Conservation (phyloP, 2,329 filamentous ascomycete species). For the Acephala macrosclerotiorum region DNA sequence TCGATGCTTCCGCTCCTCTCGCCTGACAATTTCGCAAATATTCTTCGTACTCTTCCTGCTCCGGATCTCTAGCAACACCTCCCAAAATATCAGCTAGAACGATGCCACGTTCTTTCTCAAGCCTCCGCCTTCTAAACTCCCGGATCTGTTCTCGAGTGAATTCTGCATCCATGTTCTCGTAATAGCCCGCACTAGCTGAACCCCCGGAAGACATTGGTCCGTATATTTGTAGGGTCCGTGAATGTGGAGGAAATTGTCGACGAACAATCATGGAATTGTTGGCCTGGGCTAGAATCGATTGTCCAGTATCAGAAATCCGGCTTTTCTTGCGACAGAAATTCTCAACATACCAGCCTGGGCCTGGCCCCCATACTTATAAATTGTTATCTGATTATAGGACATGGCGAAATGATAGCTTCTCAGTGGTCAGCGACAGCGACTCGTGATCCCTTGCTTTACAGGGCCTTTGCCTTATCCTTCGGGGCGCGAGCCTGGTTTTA, state of each 20-base stretch:
- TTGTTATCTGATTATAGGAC: slow-evolving; percentile 8
- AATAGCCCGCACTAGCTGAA: background rate
- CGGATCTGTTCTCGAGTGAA: background rate
- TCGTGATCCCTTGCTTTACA: background rate
- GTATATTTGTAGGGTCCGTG: background rate
- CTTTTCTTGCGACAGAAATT: background rate
- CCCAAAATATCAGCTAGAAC: background rate
- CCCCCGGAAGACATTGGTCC: background rate
- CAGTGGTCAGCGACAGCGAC: slow-evolving; percentile 10
- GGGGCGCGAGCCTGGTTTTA: slow-evolving; percentile 3
- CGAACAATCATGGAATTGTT: background rate
- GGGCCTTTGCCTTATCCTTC: background rate
- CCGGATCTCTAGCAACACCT: background rate
- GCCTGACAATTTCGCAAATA: background rate
- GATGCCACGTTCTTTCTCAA: background rate
- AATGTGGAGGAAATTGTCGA: slow-evolving; percentile 3
- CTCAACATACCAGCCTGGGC: slow-evolving; percentile 5
- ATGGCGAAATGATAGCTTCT: background rate
- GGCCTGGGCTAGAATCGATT: background rate
- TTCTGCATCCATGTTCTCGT: background rate
- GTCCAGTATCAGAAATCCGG: background rate
- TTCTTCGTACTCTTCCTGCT: slow-evolving; percentile 8
- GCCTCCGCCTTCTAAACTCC: background rate
- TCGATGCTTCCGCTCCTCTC: background rate
- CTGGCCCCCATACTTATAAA: slow-evolving; percentile 12